A percentile compares a stretch with the other conserved stretches of the same genome.
These are phyloP conservation scores for Irpex rosettiformis DNA, from an alignment of 1,284 basidiomycete species.

Conservation along the genomic window DNA sequence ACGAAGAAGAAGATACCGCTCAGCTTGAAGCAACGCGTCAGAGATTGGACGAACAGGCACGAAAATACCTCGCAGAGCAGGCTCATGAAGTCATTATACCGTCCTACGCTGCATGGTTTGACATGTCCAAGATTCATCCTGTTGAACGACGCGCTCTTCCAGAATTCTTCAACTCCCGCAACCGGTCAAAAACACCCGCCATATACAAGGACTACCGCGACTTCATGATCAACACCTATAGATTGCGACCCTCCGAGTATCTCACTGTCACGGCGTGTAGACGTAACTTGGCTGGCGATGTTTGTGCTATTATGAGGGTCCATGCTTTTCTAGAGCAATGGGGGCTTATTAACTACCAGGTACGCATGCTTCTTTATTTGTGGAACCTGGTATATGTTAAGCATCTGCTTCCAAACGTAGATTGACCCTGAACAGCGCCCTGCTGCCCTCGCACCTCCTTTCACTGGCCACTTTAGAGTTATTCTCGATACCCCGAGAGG, in stretches of 20 bases:
- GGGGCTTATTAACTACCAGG: conserved; percentile 99
- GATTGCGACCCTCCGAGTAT: conserved; percentile 93
- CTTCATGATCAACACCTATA: conserved; percentile 99
- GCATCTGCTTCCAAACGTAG: conserved; percentile 42
- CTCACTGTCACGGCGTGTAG: conserved; percentile 97
- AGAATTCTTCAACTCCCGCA: conserved; percentile 97
- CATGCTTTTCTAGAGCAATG: conserved; percentile 99
- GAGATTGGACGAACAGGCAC: conserved; percentile 81
- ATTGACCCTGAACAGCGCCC: conserved; percentile 97
- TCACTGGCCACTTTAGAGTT: conserved; percentile 98
- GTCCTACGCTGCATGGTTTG: conserved; percentile 98
- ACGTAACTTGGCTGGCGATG: conserved; percentile 95
- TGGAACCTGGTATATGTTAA: neutral
- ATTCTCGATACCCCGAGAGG: conserved; percentile 96
- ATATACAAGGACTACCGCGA: conserved; percentile 99
- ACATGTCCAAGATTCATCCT: conserved; percentile 90
- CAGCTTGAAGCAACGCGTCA: conserved; percentile 76
- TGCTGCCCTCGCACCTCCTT: conserved; percentile 92
- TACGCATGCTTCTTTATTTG: conserved; percentile 31
- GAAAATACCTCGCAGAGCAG: conserved; percentile 94
- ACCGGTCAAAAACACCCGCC: conserved; percentile 92
- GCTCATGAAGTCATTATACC: conserved; percentile 98
- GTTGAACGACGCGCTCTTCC: conserved; percentile 93
- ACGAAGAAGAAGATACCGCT: conserved; percentile 77
- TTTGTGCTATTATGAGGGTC: conserved; percentile 98